Base-by-base conservation (phyloP, 371 early-diverging fungal species). In the Basidiobolus meristosporus region DNA sequence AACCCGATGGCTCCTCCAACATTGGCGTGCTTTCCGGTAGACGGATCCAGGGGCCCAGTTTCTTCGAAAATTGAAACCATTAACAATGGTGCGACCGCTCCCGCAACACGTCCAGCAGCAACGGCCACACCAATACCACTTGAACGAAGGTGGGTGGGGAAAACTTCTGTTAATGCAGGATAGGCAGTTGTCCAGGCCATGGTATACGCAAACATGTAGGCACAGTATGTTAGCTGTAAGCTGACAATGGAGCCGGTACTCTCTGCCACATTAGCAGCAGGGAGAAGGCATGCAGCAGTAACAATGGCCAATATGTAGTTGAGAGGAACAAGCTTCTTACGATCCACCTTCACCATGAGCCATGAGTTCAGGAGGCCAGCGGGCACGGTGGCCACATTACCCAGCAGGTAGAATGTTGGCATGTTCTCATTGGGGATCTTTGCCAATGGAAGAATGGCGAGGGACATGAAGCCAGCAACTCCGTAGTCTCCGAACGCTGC, bases 401-500 rank as follows among this genome's bases (percentile, higher is more conserved):
- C 45, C 21, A 17, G 34, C 2, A 40, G 23, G 18, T 45, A 45
- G 19, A 39, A 23, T 6, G 39, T 18, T n/a, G 45, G 23, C 11
- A 45, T 30, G 12, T 33, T n/a, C 17, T 31, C 39, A 16, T 33
- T 32, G 15, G 17, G 19, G 31, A 45, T 45, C 16, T 31, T 19
- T 17, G 34, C 41, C 16, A 36, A 12, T n/a, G 18, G 14, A 15
- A 45, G 16, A 5, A 45, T 22, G 6, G 32, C 45, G 3, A 45
- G 33, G 2, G 45, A 38, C 39, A 45, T 35, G 3, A 45, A 34
- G 14, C 39, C 39, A 19, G 40, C 32, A 14, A 31, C 40, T 14
- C 45, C 45, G 33, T 45, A 45, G 23, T 45, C 45, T n/a, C 36
- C 45, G 31, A 45, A 45, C 15, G 45, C 45, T 45, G 45, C 11